phyloP scores from a whole-genome alignment of 352 stramenopile species.

The Phytophthora sp. region DNA sequence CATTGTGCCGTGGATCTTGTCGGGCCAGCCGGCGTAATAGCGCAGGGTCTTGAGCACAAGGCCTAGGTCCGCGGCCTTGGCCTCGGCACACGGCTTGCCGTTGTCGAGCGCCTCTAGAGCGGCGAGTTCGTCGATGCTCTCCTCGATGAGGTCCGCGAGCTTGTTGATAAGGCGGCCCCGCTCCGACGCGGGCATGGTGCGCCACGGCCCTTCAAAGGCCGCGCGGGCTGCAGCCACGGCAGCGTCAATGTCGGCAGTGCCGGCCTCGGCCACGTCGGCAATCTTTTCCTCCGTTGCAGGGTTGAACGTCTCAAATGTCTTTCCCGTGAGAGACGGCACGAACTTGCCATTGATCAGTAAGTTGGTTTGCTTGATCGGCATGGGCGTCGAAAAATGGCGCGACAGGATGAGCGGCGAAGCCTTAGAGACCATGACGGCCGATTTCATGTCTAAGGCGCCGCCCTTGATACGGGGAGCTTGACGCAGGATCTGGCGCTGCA shows the following conservation, averaged over 20 bases:
- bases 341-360: conserved; percentile 90
- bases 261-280: conserved; percentile 63
- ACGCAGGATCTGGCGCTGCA: conserved; percentile 62
- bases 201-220: conserved; percentile 76
- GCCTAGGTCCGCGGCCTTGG: conserved; percentile 86
- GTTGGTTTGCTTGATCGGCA: conserved; percentile 70
- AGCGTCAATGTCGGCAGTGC: conserved; percentile 68
- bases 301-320: conserved; percentile 84
- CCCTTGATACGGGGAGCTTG: conserved; percentile 37
- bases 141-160: conserved; percentile 61
- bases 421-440: conserved; percentile 28
- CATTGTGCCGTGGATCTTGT: conserved; percentile 81
- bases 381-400: conserved; percentile 45
- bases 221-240: conserved; percentile 69
- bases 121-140: conserved; percentile 70
- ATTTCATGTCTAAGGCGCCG: conserved; percentile 16
- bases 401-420: conserved; percentile 27
- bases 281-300: conserved; percentile 87
- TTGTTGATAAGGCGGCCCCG: conserved; percentile 55
- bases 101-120: conserved; percentile 94
- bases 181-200: conserved; percentile 50
- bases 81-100: conserved; percentile 93
- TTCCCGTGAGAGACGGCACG: conserved; percentile 63
- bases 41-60: conserved; percentile 87
- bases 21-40: conserved; percentile 93